Evolutionary conservation across 306 rosid genomes (phyloP), one percentile per base, ranked within the genome.

Genomic region (Vigna trinervia): DNA sequence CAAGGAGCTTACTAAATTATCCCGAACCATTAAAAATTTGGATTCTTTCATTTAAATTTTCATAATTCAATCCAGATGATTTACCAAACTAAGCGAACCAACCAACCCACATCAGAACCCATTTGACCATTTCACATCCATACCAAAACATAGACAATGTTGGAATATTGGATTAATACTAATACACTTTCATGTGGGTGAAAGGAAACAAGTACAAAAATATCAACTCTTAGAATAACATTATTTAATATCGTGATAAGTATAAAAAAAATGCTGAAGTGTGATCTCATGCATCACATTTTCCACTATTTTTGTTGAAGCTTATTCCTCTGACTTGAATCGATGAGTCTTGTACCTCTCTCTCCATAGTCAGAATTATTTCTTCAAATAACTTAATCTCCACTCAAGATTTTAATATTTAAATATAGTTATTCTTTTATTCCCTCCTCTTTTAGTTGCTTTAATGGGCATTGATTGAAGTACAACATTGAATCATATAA

Each of bases 381-480:
- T 15, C 34, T 4, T 26, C 15, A 58, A 30, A 30, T 30, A 30
- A 1, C 12, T 60, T 8, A 32, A 32, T 61, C 23, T 8, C 13
- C 23, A 32, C 43, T 8, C 1, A 34, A 32, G 23, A 61, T 61
- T 14, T 61, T 32, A 61, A 32, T 34, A 7, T 61, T 30, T 28
- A 28, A 59, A 28, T 59, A 58, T 58, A 28, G 6, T 53, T 53
- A 8, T 1, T 59, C n/a, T 23, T 23, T 57, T 57, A 5, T 75
- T 6, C 23, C 58, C 14, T 75, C n/a, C n/a, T 20, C 8, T 52
- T 34, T 5, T 15, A 4, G 66, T 12, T 68, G 30, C 6, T 32
- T 43, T 26, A 28, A 26, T 28, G 23, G 20, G 34, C 46, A 32
- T 57, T 69, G n/a, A 69, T 57, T 69, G n/a, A 69, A 58, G 36